Evolutionary conservation across 192 early-diverging fungal genomes (phyloP).

Genomic region (Backusella circina): DNA sequence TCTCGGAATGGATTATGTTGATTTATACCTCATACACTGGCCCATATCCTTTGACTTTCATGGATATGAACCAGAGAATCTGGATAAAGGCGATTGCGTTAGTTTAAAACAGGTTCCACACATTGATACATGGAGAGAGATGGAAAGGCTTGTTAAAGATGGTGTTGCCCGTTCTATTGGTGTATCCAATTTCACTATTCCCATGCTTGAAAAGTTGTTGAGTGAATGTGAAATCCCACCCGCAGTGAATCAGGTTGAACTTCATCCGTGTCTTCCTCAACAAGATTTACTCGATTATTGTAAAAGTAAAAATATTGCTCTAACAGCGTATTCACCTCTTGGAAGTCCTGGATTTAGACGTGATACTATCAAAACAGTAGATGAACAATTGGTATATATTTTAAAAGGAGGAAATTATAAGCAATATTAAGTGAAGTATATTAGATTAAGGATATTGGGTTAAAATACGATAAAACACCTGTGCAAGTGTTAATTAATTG

Average conservation of each 20-base stretch:
- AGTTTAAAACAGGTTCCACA: slow-evolving; percentile 52
- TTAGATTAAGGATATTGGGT: slow-evolving; percentile 40
- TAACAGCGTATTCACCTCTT: slow-evolving; percentile 64
- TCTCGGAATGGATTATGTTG: slow-evolving; percentile 62
- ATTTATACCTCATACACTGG: slow-evolving; percentile 74
- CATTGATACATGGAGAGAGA: slow-evolving; percentile 59
- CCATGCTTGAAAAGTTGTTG: slow-evolving; percentile 59
- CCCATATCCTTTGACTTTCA: slow-evolving; percentile 49
- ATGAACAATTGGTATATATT: slow-evolving; percentile 39
- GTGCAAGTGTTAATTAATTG: slow-evolving; percentile 56
- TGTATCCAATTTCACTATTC: slow-evolving; percentile 70
- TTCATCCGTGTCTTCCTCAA: slow-evolving; percentile 59
- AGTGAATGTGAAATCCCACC: slow-evolving; percentile 61
- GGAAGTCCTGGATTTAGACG: slow-evolving; percentile 39
- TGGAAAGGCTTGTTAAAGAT: slow-evolving; percentile 66
- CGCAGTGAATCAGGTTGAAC: slow-evolving; percentile 65
- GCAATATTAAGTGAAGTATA: background rate
- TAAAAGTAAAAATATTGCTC: slow-evolving; percentile 47
- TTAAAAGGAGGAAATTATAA: background rate
- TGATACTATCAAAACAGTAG: slow-evolving; percentile 38
- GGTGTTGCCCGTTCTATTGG: slow-evolving; percentile 68
- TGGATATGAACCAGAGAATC: slow-evolving; percentile 19
- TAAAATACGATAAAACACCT: slow-evolving; percentile 42
- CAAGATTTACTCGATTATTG: slow-evolving; percentile 53
- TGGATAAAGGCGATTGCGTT: slow-evolving; percentile 14